Conservation (phyloP, 2,329 filamentous ascomycete genomes). For the Sporothrix schenckii region DNA sequence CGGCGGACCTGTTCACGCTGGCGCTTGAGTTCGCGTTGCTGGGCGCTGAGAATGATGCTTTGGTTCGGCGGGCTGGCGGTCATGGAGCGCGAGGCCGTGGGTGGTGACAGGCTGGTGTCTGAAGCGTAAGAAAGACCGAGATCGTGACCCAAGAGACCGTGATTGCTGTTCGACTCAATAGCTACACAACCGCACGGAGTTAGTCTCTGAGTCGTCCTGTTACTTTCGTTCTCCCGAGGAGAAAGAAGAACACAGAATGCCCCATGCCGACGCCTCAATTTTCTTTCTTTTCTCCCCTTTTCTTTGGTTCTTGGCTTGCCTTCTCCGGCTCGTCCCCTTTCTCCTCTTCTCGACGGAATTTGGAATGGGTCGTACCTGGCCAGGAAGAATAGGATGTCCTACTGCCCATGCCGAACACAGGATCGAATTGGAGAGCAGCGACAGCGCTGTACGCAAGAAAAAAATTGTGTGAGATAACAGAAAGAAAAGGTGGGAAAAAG, state of each 20-base stretch:
- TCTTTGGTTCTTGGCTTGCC: too few relatives aligned
- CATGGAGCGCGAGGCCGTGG: constrained; percentile 54
- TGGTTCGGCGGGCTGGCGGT: constrained; percentile 61
- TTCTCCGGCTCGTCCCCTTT: constrained; percentile 13
- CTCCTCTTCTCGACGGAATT: constrained; percentile 6
- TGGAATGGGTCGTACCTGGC: constrained; percentile 34
- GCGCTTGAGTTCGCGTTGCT: constrained; percentile 64
- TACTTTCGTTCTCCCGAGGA: background rate
- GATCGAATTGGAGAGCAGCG: constrained; percentile 35
- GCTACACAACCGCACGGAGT: constrained; percentile 35
- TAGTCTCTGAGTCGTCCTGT: constrained; percentile 35
- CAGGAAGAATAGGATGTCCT: constrained; percentile 34
- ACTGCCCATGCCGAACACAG: constrained; percentile 36
- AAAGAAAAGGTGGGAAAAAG: background rate
- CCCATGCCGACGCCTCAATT: background rate
- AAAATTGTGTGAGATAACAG: constrained; percentile 27
- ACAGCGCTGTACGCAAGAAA: constrained; percentile 33
- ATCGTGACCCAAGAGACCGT: constrained; percentile 50
- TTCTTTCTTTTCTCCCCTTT: constrained; percentile 8
- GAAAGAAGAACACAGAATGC: constrained; percentile 16
- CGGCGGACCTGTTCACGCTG: constrained; percentile 63
- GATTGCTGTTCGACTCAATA: constrained; percentile 42
- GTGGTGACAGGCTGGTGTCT: constrained; percentile 57
- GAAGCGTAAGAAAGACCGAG: constrained; percentile 52
- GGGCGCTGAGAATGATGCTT: constrained; percentile 54